Percentiles rank a stretch among this genome's conserved stretches.
phyloP scores from a whole-genome alignment of 495 filamentous ascomycete species.

The Podospora comata region DNA sequence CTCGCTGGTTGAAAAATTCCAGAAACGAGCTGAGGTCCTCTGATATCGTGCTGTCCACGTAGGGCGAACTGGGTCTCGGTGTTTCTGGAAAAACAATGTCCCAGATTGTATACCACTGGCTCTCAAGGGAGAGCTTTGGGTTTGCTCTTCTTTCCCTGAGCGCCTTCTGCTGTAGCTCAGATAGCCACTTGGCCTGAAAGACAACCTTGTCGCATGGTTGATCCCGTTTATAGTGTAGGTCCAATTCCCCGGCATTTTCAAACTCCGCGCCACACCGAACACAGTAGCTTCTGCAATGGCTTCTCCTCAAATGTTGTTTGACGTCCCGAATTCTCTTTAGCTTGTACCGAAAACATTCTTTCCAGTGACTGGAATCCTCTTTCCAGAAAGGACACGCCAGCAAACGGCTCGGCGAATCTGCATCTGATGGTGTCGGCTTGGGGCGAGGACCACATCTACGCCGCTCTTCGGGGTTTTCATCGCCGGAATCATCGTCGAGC shows the following conservation, averaged over 20 bases:
- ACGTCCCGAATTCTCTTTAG: conserved; percentile 15
- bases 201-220: not conserved
- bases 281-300: conserved; percentile 4
- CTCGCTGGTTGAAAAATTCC: conserved; percentile 4
- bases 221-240: not conserved
- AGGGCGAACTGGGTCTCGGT: conserved; percentile 10
- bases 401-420: not conserved
- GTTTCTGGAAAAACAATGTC: conserved; percentile 11
- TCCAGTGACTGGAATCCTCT: not conserved
- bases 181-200: not conserved
- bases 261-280: conserved; percentile 11
- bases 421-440: not conserved
- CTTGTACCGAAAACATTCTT: conserved; percentile 10
- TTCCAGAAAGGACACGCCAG: conserved; percentile 16
- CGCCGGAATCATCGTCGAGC: not conserved
- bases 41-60: conserved; percentile 2
- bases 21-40: conserved; percentile 13
- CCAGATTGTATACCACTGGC: conserved; percentile 18
- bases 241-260: not conserved
- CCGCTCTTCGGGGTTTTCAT: not conserved
- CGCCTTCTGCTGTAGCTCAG: not conserved
- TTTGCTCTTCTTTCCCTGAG: not conserved
- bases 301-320: conserved; percentile 13
- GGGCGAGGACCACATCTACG: not conserved
- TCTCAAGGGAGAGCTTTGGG: conserved; percentile 1